Evolutionary conservation across 129 eudicot genomes (phyloP), one percentile per base, ranked within the genome.

Genomic region (Escallonia herrerae): DNA sequence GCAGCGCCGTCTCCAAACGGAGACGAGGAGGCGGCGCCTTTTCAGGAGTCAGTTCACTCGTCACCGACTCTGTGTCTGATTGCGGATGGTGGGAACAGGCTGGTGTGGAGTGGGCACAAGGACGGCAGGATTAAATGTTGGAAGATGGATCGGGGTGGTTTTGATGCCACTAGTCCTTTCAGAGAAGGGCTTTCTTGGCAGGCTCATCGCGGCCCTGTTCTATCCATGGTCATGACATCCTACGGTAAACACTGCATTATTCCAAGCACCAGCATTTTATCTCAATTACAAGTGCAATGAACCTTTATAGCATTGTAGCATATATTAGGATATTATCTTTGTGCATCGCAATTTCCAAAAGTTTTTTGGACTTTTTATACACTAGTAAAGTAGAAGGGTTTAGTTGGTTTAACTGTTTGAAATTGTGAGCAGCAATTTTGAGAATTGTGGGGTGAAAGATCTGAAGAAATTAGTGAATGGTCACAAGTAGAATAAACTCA

Each of bases 91-190:
- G 99, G 84, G 60, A 84, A 68, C 64, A 69, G 83, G 79, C 63
- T 86, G 72, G 87, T 93, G 61, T 93, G 96, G 96, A 93, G 81
- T 76, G 99, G 99, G 67, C 99, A 93, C 65, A 83, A 62, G 63
- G 99, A 93, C 78, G 99, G 99, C 54, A 80, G 57, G 79, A 84
- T 93, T 56, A 81, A 80, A 79, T 89, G 96, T 65, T 93, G 99
- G 99, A 93, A 68, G 64, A 77, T 93, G 95, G 48, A 65, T 69
- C 74, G 68, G 56, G 62, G 42, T 58, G 42, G 40, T 7, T 70
- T 39, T 37, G 62, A 60, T 66, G 63, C 49, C 60, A 22, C 40
- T 12, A 55, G 45, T 50, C 77, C 74, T 0, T 83, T 93, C 51
- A 67, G 49, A 58, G 93, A 86, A 76, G 66, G 72, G 40, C 43